A percentile compares a stretch with the other conserved stretches of the same genome.
Conservation (phyloP, 2,329 filamentous ascomycete species). For the Aureobasidium musti region DNA sequence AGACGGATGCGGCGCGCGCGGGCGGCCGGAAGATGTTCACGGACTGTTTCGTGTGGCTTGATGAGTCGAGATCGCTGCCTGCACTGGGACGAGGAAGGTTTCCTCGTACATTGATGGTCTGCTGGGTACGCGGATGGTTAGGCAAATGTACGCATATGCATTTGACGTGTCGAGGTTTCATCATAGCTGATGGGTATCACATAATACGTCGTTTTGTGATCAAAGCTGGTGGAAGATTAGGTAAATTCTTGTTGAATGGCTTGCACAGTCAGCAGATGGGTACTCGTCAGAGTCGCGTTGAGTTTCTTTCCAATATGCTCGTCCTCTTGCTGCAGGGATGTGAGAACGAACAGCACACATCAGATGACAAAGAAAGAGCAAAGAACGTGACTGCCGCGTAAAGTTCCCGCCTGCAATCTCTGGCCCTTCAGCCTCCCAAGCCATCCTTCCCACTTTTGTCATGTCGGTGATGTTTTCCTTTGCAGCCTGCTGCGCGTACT, state of each 20-base stretch:
- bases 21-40: constrained; percentile 14
- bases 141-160: constrained; percentile 10
- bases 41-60: constrained; percentile 25
- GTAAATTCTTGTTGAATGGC: constrained; percentile 2
- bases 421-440: constrained; percentile 10
- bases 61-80: constrained; percentile 17
- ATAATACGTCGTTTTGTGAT: constrained; percentile 14
- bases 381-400: constrained; percentile 27
- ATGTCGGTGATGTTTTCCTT: neutral
- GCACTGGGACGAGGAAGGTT: neutral
- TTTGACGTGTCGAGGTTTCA: constrained; percentile 26
- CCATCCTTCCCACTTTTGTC: constrained; percentile 9
- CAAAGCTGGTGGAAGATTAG: neutral
- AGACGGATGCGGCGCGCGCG: constrained; percentile 11
- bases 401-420: constrained; percentile 7
- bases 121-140: neutral
- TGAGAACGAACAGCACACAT: constrained; percentile 1
- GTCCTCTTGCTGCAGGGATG: constrained; percentile 7
- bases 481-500: constrained; percentile 20
- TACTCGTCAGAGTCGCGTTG: constrained; percentile 3
- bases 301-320: neutral
- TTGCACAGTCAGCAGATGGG: constrained; percentile 11
- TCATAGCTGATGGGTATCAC: constrained; percentile 25
- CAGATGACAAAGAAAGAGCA: constrained; percentile 22
- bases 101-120: neutral